A percentile compares a stretch with the other conserved stretches of the same genome.
These are phyloP conservation scores for Linnemannia schmuckeri DNA, from an alignment of 192 early-diverging fungal genomes.

Conservation along the genomic window DNA sequence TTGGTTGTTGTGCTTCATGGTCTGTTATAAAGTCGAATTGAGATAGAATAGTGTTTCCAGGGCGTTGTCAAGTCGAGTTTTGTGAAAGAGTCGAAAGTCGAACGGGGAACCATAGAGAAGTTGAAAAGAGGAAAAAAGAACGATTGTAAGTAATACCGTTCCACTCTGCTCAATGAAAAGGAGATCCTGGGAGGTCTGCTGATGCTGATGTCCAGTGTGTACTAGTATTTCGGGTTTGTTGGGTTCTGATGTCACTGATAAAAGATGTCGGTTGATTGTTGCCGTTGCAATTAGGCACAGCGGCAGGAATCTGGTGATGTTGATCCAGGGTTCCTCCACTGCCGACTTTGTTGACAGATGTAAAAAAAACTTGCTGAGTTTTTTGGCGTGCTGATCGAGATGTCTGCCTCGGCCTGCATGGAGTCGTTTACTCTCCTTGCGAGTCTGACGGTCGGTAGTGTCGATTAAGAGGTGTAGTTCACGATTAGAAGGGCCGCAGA, in stretches of 20 bases:
- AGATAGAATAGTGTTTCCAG: not conserved
- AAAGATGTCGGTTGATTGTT: not conserved
- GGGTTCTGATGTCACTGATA: not conserved
- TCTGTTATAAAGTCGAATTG: slow-evolving; percentile 21
- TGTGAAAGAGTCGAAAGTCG: not conserved
- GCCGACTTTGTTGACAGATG: not conserved
- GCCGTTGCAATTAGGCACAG: not conserved
- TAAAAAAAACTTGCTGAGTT: not conserved
- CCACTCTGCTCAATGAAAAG: not conserved
- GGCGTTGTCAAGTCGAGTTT: not conserved
- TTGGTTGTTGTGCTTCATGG: slow-evolving; percentile 60
- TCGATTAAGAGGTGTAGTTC: not conserved
- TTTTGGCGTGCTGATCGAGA: not conserved
- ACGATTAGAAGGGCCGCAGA: not conserved
- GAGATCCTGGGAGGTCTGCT: not conserved
- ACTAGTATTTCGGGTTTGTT: not conserved
- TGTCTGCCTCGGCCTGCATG: not conserved
- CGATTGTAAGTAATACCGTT: slow-evolving; percentile 3
- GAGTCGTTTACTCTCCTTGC: not conserved
- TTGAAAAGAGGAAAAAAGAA: not conserved
- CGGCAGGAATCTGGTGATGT: not conserved
- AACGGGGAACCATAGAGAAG: not conserved
- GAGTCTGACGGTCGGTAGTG: not conserved
- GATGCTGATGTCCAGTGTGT: not conserved
- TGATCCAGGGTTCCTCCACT: slow-evolving; percentile 9